A percentile compares a stretch with the other conserved stretches of the same genome.
Conservation (phyloP, 371 early-diverging fungal genomes). For the Cokeromyces recurvatus region DNA sequence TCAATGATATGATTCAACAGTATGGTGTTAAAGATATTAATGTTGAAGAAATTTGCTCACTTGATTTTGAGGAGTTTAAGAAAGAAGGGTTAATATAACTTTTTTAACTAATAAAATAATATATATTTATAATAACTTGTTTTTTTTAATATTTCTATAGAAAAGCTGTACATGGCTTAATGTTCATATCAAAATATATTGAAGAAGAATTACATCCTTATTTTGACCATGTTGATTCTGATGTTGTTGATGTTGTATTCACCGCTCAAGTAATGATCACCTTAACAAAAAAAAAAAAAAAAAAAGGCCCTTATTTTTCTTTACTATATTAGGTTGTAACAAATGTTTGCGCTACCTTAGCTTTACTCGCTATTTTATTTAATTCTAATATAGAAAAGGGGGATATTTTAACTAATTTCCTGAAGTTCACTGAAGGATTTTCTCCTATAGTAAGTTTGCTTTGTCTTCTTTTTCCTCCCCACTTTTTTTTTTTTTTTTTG, state of each 20-base stretch:
- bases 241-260: slow-evolving; percentile 3
- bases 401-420: slow-evolving; percentile 3
- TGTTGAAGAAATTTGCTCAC: slow-evolving; percentile 8
- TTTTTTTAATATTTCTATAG: neutral
- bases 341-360: slow-evolving; percentile 16
- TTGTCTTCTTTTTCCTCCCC: too few relatives aligned
- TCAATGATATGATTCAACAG: slow-evolving; percentile 14
- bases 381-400: slow-evolving; percentile 13
- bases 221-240: neutral
- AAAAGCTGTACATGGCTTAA: slow-evolving; percentile 13
- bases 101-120: neutral
- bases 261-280: slow-evolving; percentile 16
- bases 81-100: slow-evolving; percentile 3
- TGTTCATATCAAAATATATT: slow-evolving; percentile 6
- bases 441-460: slow-evolving; percentile 16
- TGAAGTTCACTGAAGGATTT: slow-evolving; percentile 6
- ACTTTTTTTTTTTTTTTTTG: too few relatives aligned
- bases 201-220: slow-evolving; percentile 3
- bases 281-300: too few relatives aligned
- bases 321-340: slow-evolving; percentile 13
- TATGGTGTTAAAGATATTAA: slow-evolving; percentile 7
- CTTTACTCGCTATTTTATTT: slow-evolving; percentile 13
- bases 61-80: slow-evolving; percentile 8
- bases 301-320: too few relatives aligned
- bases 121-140: too few relatives aligned